Conservation (phyloP, 805 yeast genomes). For the Lachancea lanzarotensis region DNA sequence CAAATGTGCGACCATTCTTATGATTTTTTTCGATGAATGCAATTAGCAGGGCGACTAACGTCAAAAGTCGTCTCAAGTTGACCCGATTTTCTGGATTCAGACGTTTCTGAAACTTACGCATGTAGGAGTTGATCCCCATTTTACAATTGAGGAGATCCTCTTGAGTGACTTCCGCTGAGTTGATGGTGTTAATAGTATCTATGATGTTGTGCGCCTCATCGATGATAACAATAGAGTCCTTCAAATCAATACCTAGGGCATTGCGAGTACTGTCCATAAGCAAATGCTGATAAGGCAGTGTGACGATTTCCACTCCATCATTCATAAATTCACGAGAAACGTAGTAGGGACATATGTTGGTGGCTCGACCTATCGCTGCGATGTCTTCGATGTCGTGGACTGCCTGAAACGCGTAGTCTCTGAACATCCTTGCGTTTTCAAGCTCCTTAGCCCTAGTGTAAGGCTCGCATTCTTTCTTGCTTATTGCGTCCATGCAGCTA, state of each 20-base stretch:
- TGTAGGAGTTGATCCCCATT: conserved; percentile 47
- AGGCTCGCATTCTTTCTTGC: conserved; percentile 9
- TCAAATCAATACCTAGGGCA: conserved; percentile 50
- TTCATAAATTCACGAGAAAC: conserved; percentile 51
- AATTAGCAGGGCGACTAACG: conserved; percentile 46
- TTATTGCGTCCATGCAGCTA: conserved; percentile 11
- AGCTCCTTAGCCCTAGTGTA: conserved; percentile 20
- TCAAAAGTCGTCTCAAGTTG: conserved; percentile 55
- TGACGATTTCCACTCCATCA: conserved; percentile 60
- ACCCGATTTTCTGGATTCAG: conserved; percentile 68
- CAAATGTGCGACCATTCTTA: conserved; percentile 48
- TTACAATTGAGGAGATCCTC: conserved; percentile 42
- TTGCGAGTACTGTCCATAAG: conserved; percentile 55
- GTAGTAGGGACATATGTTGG: conserved; percentile 76
- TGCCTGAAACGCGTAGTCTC: conserved; percentile 48
- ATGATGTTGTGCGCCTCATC: conserved; percentile 91
- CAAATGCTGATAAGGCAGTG: conserved; percentile 80
- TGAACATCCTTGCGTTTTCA: conserved; percentile 37
- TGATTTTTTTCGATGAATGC: conserved; percentile 38
- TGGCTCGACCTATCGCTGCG: conserved; percentile 47
- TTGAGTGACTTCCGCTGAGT: conserved; percentile 53
- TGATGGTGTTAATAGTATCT: conserved; percentile 65
- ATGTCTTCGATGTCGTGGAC: conserved; percentile 79
- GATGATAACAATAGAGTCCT: conserved; percentile 63
- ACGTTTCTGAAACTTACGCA: conserved; percentile 52